Evolutionary conservation across 208 protist genomes (phyloP), one percentile per base, ranked within the genome.

Genomic region (Leishmania mexicana): DNA sequence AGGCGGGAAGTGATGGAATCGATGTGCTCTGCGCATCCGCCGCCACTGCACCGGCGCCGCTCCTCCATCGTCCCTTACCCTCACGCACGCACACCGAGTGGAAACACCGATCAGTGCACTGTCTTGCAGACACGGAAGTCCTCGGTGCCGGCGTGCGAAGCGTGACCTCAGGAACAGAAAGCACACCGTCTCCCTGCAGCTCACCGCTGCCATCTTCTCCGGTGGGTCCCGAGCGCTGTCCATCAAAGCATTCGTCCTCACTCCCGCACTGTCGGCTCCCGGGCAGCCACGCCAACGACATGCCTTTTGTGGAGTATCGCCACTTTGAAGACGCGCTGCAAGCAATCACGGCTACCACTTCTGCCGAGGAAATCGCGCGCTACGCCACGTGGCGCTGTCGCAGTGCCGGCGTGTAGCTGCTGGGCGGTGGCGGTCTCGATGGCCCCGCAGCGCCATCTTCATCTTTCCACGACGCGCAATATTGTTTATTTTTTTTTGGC

Each of bases 271-370:
- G 73, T 47, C 35, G 31, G 47, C 47, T 28, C 11, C 31, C 15
- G 15, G 2, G 49, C 51, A 19, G 17, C 45, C 45, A 47, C 31
- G 24, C 51, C 58, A 19, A 58, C 3, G 13, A 35, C n/a, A 68
- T 83, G 28, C 81, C 79, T 24, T 38, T 53, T 40, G 85, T 88
- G 54, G 77, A 82, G 58, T 78, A 42, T 31, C 54, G 47, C 42
- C 85, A 88, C 53, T 86, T 86, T 64, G 75, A 85, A 51, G 75
- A 57, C 10, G 85, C 85, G 17, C 72, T 88, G 73, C 60, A 40
- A 11, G 42, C 51, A 60, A 71, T 83, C 54, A 40, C 64, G 17
- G 78, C 85, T 3, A 81, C 85, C 2, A 84, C 79, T 17, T 72
- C 81, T 4, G 74, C 53, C 17, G 72, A 76, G 1, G 85, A 84